These are phyloP conservation scores for Dittrichia graveolens DNA, from an alignment of 129 eudicot genomes.

Conservation along the genomic window DNA sequence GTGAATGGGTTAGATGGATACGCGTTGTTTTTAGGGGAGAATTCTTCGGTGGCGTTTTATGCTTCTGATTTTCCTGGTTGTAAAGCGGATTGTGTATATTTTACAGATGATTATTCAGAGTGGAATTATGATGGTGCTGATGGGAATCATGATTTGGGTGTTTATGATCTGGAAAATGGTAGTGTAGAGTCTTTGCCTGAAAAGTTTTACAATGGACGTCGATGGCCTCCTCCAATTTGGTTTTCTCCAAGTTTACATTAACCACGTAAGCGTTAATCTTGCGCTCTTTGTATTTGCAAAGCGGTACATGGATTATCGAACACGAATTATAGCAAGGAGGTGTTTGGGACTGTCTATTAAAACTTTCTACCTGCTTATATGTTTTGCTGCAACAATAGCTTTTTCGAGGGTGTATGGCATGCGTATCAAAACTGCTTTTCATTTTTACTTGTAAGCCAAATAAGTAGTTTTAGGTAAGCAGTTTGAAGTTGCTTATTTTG, in stretches of 20 bases:
- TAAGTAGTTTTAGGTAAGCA: not conserved
- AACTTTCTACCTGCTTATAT: not conserved
- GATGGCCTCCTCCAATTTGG: constrained; percentile 85
- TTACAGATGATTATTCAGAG: constrained; percentile 79
- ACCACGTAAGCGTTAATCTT: constrained; percentile 38
- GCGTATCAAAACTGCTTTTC: not conserved
- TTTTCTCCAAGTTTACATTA: constrained; percentile 66
- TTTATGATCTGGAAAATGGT: constrained; percentile 59
- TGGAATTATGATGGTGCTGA: constrained; percentile 54
- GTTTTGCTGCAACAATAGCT: not conserved
- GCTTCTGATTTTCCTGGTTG: constrained; percentile 63
- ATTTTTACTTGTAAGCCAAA: not conserved
- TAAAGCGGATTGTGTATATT: constrained; percentile 65
- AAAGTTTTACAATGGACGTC: constrained; percentile 43
- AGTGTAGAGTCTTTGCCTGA: constrained; percentile 51
- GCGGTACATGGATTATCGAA: not conserved
- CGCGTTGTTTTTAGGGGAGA: constrained; percentile 72
- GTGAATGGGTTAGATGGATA: constrained; percentile 48
- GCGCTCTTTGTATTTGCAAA: not conserved
- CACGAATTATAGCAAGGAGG: too few species aligned
- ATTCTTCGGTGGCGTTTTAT: constrained; percentile 58
- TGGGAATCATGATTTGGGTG: constrained; percentile 82
- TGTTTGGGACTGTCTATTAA: not conserved
- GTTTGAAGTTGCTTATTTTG: not conserved
- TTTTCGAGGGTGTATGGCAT: not conserved